These are phyloP conservation scores for Nicotiana sylvestris DNA, from an alignment of 257 asterid species.

Conservation along the genomic window DNA sequence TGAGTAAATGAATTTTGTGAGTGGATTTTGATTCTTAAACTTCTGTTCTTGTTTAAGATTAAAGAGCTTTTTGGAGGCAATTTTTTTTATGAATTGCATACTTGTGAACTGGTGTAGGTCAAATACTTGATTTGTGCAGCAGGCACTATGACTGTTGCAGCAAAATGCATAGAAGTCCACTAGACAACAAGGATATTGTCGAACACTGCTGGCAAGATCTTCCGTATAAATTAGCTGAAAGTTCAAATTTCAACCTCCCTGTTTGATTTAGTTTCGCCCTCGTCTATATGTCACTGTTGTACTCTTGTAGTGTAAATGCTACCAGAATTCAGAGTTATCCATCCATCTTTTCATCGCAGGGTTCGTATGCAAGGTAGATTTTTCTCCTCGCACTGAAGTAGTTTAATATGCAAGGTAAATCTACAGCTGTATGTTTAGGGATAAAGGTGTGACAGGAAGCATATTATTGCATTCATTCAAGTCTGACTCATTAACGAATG, in stretches of 20 bases:
- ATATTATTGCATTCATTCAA: neutral
- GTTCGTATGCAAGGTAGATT: neutral
- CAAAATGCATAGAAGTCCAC: neutral
- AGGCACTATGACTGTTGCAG: neutral
- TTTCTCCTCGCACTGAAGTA: neutral
- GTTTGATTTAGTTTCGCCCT: neutral
- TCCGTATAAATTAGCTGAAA: neutral
- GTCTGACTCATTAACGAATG: neutral
- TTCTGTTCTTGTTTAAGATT: neutral
- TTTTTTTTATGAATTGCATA: neutral
- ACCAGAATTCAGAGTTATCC: neutral
- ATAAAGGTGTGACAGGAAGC: neutral
- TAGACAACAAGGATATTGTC: neutral
- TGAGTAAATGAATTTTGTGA: neutral
- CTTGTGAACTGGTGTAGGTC: neutral
- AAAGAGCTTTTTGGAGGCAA: neutral
- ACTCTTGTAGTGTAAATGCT: neutral
- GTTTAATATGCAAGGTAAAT: neutral
- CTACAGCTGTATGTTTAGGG: neutral
- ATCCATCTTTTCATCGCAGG: neutral
- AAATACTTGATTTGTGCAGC: neutral
- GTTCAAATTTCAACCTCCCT: neutral
- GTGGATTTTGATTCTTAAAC: neutral
- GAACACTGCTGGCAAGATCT: slow-evolving; percentile 3
- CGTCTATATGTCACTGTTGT: neutral